phyloP scores from a whole-genome alignment of 2,329 filamentous ascomycete species.

The Colletotrichum shisoi region DNA sequence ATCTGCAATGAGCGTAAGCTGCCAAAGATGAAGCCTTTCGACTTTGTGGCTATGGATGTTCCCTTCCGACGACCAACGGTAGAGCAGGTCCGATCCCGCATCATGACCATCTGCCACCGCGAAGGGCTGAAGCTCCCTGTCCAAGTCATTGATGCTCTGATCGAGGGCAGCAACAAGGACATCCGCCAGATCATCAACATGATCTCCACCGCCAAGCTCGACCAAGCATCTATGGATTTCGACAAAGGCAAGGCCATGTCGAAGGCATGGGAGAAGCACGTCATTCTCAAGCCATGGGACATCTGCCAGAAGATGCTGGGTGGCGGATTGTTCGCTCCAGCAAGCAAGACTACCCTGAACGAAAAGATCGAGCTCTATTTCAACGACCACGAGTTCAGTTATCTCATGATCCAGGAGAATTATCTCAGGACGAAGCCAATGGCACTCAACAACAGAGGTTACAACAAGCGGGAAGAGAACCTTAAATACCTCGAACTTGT shows the following conservation, averaged over 20 bases:
- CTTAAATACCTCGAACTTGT: conserved; percentile 86
- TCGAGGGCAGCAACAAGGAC: conserved; percentile 93
- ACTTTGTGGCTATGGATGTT: conserved; percentile 82
- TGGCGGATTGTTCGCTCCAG: conserved; percentile 82
- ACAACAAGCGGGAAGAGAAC: conserved; percentile 72
- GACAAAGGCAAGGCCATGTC: conserved; percentile 92
- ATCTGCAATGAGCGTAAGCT: conserved; percentile 95
- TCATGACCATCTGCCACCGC: conserved; percentile 93
- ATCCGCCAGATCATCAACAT: conserved; percentile 99
- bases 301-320: conserved; percentile 93
- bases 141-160: conserved; percentile 87
- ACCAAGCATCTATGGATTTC: conserved; percentile 79
- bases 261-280: conserved; percentile 97
- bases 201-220: conserved; percentile 91
- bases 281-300: conserved; percentile 97
- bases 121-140: conserved; percentile 87
- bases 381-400: conserved; percentile 98
- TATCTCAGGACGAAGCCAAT: conserved; percentile 86
- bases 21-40: conserved; percentile 99
- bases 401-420: conserved; percentile 97
- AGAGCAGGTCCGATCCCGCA: conserved; percentile 87
- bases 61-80: conserved; percentile 88
- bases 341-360: conserved; percentile 86
- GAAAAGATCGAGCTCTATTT: conserved; percentile 99
- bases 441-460: conserved; percentile 63